phyloP scores from a whole-genome alignment of 2,329 filamentous ascomycete species.

The Botrytis elliptica region DNA sequence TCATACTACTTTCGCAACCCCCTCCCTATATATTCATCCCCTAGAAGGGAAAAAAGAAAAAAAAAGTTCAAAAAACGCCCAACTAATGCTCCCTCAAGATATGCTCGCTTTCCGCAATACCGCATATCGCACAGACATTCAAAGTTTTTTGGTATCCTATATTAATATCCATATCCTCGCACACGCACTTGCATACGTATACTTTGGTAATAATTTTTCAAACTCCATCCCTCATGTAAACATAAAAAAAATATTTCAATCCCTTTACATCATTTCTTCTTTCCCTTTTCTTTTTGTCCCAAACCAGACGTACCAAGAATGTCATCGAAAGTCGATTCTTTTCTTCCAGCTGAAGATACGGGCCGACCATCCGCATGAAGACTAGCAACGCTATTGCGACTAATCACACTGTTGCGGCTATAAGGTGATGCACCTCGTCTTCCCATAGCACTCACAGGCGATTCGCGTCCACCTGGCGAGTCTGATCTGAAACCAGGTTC shows the following conservation, averaged over 20 bases:
- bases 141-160: constrained; percentile 9
- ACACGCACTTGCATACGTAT: neutral
- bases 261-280: constrained; percentile 23
- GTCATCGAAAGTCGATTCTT: constrained; percentile 47
- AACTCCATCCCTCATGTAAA: constrained; percentile 8
- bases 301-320: constrained; percentile 46
- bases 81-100: neutral
- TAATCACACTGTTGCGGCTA: constrained; percentile 5
- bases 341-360: constrained; percentile 11
- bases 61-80: neutral
- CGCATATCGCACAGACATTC: neutral
- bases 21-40: neutral
- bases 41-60: too few relatives aligned
- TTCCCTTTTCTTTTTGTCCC: constrained; percentile 40
- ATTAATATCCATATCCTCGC: neutral
- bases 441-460: constrained; percentile 9
- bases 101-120: constrained; percentile 7
- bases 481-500: constrained; percentile 11
- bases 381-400: neutral
- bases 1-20: neutral
- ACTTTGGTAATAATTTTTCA: neutral
- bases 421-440: constrained; percentile 9
- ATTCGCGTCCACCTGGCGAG: constrained; percentile 5
- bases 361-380: constrained; percentile 4
- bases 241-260: neutral